These are phyloP conservation scores for Ascochyta koolunga DNA, from an alignment of 2,329 filamentous ascomycete genomes.

Conservation along the genomic window DNA sequence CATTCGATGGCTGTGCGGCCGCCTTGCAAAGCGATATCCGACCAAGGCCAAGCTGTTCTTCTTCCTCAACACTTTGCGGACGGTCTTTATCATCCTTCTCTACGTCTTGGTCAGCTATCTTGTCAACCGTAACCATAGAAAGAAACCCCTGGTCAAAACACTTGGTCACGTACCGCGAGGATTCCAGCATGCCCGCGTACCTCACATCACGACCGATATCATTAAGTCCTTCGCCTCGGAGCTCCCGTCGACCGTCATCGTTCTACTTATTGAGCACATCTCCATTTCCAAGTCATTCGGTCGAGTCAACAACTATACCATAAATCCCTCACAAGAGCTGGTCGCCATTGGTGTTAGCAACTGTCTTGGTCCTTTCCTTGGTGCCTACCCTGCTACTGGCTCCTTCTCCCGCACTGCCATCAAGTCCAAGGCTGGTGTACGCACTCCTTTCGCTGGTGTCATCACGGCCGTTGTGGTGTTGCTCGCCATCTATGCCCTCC, in stretches of 20 bases:
- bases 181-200: slow-evolving; percentile 79
- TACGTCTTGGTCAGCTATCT: slow-evolving; percentile 92
- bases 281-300: slow-evolving; percentile 97
- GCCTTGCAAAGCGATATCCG: slow-evolving; percentile 71
- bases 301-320: slow-evolving; percentile 92
- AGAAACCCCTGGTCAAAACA: slow-evolving; percentile 72
- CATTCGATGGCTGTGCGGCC: slow-evolving; percentile 66
- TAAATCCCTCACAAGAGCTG: slow-evolving; percentile 94
- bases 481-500: slow-evolving; percentile 85
- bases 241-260: slow-evolving; percentile 85
- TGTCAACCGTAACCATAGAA: slow-evolving; percentile 67
- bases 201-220: slow-evolving; percentile 69
- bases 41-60: slow-evolving; percentile 76
- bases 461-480: slow-evolving; percentile 87
- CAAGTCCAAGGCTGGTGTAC: slow-evolving; percentile 94
- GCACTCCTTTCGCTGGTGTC: slow-evolving; percentile 87
- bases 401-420: slow-evolving; percentile 97
- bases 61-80: slow-evolving; percentile 88
- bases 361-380: slow-evolving; percentile 86
- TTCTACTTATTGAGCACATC: slow-evolving; percentile 96
- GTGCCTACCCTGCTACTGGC: slow-evolving; percentile 89
- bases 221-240: slow-evolving; percentile 72
- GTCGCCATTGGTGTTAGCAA: slow-evolving; percentile 92
- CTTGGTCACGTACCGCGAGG: slow-evolving; percentile 54
- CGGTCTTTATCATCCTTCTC: slow-evolving; percentile 86